Conservation (phyloP, 129 eudicot species). For the Artemisia argyi region DNA sequence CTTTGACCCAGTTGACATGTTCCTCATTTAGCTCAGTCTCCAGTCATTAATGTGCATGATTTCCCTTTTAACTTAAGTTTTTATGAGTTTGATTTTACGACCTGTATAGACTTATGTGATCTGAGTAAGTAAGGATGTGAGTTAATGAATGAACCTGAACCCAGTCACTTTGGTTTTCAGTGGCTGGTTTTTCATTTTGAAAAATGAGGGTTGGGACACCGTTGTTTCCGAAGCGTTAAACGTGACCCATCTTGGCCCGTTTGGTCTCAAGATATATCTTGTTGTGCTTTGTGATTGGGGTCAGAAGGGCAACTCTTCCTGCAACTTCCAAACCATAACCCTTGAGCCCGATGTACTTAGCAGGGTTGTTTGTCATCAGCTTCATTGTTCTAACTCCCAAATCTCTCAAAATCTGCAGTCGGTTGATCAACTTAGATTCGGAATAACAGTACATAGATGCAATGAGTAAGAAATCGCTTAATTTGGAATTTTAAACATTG, state of each 20-base stretch:
- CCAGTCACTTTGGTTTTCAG: conserved; percentile 27
- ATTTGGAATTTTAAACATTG: background rate
- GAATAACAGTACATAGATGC: background rate
- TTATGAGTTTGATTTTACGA: background rate
- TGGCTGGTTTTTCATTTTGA: conserved; percentile 35
- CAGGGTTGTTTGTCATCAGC: conserved; percentile 97
- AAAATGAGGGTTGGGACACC: conserved; percentile 40
- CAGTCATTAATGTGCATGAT: no score
- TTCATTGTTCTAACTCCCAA: conserved; percentile 96
- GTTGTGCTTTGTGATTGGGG: conserved; percentile 82
- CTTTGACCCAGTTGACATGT: no score
- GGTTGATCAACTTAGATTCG: background rate
- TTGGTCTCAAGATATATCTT: conserved; percentile 84
- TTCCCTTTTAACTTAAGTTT: background rate
- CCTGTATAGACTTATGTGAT: background rate
- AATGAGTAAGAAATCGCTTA: background rate
- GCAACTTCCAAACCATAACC: conserved; percentile 89
- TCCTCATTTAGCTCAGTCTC: no score
- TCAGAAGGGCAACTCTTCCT: conserved; percentile 85
- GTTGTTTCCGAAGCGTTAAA: conserved; percentile 49
- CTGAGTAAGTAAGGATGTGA: conserved; percentile 23
- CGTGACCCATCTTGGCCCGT: conserved; percentile 93
- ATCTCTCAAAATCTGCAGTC: conserved; percentile 80
- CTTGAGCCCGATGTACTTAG: conserved; percentile 91
- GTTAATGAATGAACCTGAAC: conserved; percentile 25